Evolutionary conservation across 2,329 filamentous ascomycete genomes (phyloP).

Genomic region (Ramichloridium luteum): DNA sequence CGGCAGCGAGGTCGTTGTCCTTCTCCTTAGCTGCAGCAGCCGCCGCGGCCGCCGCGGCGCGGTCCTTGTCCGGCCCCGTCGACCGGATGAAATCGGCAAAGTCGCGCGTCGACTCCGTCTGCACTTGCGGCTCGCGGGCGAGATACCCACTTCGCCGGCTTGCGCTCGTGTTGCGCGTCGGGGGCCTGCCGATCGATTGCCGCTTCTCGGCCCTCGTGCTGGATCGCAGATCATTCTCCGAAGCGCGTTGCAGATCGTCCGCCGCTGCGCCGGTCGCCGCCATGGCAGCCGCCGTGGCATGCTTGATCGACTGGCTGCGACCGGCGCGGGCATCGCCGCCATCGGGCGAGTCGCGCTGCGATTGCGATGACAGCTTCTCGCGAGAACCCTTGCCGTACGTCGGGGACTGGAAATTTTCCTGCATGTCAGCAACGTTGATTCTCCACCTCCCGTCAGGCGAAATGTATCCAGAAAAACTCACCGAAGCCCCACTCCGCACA

Average conservation of each 20-base stretch:
- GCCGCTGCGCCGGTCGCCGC: not conserved
- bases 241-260: not conserved
- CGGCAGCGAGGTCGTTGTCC: conserved; percentile 19
- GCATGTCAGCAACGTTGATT: no score
- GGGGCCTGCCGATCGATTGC: conserved; percentile 21
- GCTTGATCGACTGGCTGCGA: conserved; percentile 13
- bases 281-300: conserved; percentile 8
- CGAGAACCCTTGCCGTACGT: no score
- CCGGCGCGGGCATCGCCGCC: conserved; percentile 8
- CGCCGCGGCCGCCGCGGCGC: conserved; percentile 8
- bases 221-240: no score
- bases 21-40: no score
- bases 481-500: conserved; percentile 32
- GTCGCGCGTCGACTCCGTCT: conserved; percentile 61
- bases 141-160: conserved; percentile 23
- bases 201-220: conserved; percentile 11
- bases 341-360: no score
- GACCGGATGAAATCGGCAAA: conserved; percentile 84
- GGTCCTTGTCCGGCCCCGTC: conserved; percentile 50
- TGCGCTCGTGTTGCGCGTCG: conserved; percentile 21
- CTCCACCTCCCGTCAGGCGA: no score
- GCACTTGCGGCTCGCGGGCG: conserved; percentile 62
- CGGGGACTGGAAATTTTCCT: no score
- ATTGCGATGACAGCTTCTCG: no score
- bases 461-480: conserved; percentile 23